Evolutionary conservation across 495 filamentous ascomycete genomes (phyloP), one percentile per base, ranked within the genome.

Genomic region (Schizothecium vesticola): DNA sequence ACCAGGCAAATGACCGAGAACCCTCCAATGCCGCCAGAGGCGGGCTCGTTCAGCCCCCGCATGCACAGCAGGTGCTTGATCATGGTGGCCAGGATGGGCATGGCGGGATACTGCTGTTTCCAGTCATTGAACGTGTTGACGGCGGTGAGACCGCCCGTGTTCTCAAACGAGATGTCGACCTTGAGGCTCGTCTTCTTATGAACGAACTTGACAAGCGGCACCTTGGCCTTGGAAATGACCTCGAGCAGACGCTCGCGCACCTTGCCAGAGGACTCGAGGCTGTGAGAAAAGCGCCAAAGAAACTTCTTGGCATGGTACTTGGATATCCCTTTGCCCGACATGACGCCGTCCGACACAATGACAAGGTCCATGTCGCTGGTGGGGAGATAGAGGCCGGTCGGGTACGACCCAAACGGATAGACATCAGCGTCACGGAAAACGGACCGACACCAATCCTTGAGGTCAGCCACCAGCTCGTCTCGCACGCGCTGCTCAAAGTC

Each of bases 131-230:
- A 97, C 0, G 92, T 97, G 19, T 86, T 73, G 71, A 93, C 91
- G 23, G 94, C 93, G 3, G 85, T 76, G 25, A 97, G 68, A 5
- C 95, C 95, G 55, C 88, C 90, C 26, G 87, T 77, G 73, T 97
- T 98, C 79, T 99, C 96, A 74, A 99, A 97, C 1, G 94, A 97
- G 56, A 98, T 79, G 74, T 99, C 95, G 23, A 98, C 88, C 56
- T 87, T 89, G 57, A 99, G 81, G 9, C 86, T 85, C 3, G 93
- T 96, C 59, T 81, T 63, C 58, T 76, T 80, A 68, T 98, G 94
- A 33, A 91, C 79, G 71, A 89, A 98, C 73, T 99, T 99, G 75
- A 97, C 81, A n/a, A 99, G 87, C 0, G 95, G 95, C 4, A 99
- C 95, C 74, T 90, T 92, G 12, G 96, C 95, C 65, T 83, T 80